These are phyloP conservation scores for Penicillium brasilianum DNA, from an alignment of 2,329 filamentous ascomycete species.

Conservation along the genomic window DNA sequence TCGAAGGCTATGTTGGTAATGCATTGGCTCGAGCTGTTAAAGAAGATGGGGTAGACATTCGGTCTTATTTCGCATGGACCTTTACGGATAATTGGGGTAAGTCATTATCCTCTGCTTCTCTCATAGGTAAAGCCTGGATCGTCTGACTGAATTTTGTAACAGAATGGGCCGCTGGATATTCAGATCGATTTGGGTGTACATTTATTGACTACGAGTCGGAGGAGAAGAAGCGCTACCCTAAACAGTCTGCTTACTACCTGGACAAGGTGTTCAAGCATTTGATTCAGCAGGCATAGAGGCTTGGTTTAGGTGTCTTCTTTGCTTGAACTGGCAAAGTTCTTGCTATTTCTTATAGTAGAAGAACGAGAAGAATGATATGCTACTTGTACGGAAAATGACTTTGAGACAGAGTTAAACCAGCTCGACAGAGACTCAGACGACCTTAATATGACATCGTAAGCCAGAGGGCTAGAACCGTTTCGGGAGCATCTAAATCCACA, in stretches of 20 bases:
- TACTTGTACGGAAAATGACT: no score
- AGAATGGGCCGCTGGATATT: slow-evolving; percentile 83
- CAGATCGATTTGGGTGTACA: slow-evolving; percentile 77
- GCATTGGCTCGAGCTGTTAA: slow-evolving; percentile 60
- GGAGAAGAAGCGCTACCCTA: slow-evolving; percentile 71
- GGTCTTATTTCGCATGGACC: slow-evolving; percentile 80
- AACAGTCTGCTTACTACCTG: slow-evolving; percentile 76
- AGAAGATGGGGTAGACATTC: slow-evolving; percentile 74
- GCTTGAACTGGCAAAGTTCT: no score
- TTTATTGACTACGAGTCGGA: slow-evolving; percentile 76
- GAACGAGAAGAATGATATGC: no score
- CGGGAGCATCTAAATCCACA: no score
- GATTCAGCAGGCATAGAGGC: slow-evolving; percentile 45
- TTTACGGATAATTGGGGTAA: slow-evolving; percentile 68
- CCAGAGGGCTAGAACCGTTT: no score
- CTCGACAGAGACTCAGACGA: no score
- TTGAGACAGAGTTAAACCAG: no score
- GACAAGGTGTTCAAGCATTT: slow-evolving; percentile 70
- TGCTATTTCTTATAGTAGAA: no score
- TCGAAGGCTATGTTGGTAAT: slow-evolving; percentile 72
- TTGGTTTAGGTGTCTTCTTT: background rate
- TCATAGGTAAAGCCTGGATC: background rate
- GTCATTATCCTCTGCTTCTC: slow-evolving; percentile 22
- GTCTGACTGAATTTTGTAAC: background rate
- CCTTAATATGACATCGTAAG: no score